A percentile compares a stretch with the other conserved stretches of the same genome.
These are phyloP conservation scores for Arachis stenosperma DNA, from an alignment of 306 rosid genomes.

Conservation along the genomic window DNA sequence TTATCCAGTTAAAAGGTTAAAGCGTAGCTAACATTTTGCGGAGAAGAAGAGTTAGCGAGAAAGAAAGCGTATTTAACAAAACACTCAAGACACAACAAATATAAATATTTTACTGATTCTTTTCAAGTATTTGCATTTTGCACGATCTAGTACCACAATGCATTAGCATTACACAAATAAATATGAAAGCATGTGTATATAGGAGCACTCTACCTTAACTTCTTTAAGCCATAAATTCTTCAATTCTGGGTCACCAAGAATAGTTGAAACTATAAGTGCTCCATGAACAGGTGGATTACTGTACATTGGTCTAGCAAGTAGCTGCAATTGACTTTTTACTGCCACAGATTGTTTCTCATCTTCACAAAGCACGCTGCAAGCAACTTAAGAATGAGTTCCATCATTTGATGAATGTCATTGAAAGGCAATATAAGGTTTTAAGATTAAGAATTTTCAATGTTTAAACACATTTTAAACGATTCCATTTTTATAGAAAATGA, in stretches of 20 bases:
- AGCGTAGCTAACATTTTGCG: no score
- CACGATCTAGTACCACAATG: not conserved
- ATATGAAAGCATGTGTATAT: not conserved
- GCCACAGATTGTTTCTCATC: slow-evolving; percentile 91
- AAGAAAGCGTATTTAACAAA: not conserved
- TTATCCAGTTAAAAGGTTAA: slow-evolving; percentile 49
- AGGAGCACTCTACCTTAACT: slow-evolving; percentile 69
- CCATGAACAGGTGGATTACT: slow-evolving; percentile 97
- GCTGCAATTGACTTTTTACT: slow-evolving; percentile 93
- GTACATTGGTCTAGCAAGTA: slow-evolving; percentile 93
- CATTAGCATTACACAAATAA: not conserved
- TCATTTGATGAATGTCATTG: slow-evolving; percentile 21
- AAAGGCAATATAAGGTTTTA: slow-evolving; percentile 28
- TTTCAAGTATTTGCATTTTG: slow-evolving; percentile 1
- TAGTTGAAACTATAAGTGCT: slow-evolving; percentile 75
- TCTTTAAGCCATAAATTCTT: slow-evolving; percentile 84
- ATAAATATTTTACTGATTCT: not conserved
- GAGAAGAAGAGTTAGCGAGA: not conserved
- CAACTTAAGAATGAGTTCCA: slow-evolving; percentile 9
- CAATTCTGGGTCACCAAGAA: slow-evolving; percentile 83
- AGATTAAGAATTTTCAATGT: slow-evolving; percentile 1
- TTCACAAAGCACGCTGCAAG: slow-evolving; percentile 82
- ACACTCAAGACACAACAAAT: not conserved
- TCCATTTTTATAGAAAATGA: not conserved
- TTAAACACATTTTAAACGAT: not conserved